A percentile compares a stretch with the other conserved stretches of the same genome.
These are phyloP conservation scores for Mentha longifolia DNA, from an alignment of 257 asterid genomes.

Conservation along the genomic window DNA sequence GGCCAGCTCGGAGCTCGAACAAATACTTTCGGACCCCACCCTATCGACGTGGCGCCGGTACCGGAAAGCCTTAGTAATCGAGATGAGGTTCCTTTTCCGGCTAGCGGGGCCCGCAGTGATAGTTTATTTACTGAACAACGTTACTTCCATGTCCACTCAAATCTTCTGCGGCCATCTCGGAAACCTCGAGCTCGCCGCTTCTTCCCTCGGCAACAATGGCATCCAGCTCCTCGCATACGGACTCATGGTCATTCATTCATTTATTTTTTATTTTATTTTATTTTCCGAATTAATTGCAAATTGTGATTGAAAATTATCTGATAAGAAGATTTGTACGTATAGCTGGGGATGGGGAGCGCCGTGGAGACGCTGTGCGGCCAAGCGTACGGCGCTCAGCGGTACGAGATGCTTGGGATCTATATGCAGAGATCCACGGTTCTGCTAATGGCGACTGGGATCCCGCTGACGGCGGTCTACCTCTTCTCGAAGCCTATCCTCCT, in stretches of 20 bases:
- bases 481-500: constrained; percentile 53
- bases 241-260: constrained; percentile 49
- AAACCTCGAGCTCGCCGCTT: constrained; percentile 63
- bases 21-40: constrained; percentile 32
- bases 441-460: constrained; percentile 46
- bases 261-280: background rate
- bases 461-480: constrained; percentile 41
- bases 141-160: constrained; percentile 57
- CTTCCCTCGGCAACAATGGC: constrained; percentile 58
- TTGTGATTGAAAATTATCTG: too few species aligned
- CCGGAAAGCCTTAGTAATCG: constrained; percentile 41
- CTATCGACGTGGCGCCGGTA: constrained; percentile 40
- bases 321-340: background rate
- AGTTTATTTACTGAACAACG: constrained; percentile 49
- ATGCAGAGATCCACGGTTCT: constrained; percentile 68
- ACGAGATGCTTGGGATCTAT: constrained; percentile 68
- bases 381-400: constrained; percentile 60
- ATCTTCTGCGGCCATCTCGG: constrained; percentile 73
- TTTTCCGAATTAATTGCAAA: background rate
- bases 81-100: constrained; percentile 38
- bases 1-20: constrained; percentile 45
- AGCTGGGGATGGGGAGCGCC: constrained; percentile 83
- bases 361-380: constrained; percentile 81
- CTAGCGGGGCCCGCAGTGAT: constrained; percentile 62
- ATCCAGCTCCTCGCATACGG: constrained; percentile 63